phyloP scores from a whole-genome alignment of 164 flowering plant species.

The Aristolochia californica region DNA sequence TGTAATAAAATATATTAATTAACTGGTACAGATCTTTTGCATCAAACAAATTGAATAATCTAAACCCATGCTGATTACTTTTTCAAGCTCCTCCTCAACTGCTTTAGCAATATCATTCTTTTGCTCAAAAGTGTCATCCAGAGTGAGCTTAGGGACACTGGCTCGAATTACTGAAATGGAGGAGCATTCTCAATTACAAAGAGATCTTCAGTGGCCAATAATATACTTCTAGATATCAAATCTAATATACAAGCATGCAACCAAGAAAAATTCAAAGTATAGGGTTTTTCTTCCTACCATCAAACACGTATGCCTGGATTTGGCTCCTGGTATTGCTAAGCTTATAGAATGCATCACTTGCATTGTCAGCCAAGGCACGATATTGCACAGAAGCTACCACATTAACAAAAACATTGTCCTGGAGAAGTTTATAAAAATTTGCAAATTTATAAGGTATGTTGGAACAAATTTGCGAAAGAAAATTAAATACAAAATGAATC shows the following conservation, averaged over 20 bases:
- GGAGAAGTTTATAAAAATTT: conserved; percentile 7
- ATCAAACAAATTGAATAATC: not conserved
- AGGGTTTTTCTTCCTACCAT: conserved; percentile 31
- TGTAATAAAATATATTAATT: too few relatives aligned
- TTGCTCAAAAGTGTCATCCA: conserved; percentile 69
- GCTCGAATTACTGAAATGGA: conserved; percentile 52
- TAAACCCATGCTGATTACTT: conserved; percentile 20
- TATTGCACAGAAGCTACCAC: conserved; percentile 73
- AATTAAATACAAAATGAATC: not conserved
- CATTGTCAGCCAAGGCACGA: conserved; percentile 54
- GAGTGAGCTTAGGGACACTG: conserved; percentile 53
- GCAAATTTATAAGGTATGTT: not conserved
- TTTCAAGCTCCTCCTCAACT: conserved; percentile 69
- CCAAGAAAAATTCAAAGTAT: not conserved
- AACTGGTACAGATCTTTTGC: too few relatives aligned
- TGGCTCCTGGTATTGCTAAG: conserved; percentile 57
- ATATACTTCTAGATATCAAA: too few relatives aligned
- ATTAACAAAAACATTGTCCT: conserved; percentile 82
- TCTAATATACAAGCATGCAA: too few relatives aligned
- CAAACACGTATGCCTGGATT: conserved; percentile 77
- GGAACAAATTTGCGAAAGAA: not conserved
- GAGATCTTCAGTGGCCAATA: too few relatives aligned
- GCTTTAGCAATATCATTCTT: conserved; percentile 71
- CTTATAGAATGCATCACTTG: conserved; percentile 65
- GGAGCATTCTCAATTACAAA: not conserved